Base-by-base conservation (phyloP, 805 yeast genomes). In the Isabelozyma rhagii region DNA sequence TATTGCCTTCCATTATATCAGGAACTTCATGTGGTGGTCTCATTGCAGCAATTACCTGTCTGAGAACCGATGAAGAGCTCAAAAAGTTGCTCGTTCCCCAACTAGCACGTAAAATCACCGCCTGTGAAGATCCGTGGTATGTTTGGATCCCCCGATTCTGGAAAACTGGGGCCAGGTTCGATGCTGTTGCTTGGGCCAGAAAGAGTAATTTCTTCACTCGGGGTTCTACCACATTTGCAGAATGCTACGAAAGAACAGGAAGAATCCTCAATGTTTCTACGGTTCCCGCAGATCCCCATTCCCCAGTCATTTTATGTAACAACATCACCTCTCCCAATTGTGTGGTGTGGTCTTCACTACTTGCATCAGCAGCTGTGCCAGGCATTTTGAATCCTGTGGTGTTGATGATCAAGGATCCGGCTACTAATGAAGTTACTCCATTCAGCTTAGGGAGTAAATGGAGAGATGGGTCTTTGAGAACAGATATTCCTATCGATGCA, bases 1-100 rank as follows among this genome's bases (percentile, higher is more conserved):
- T 80, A 45, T 67, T 87, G 46, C 96, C 96, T 1, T 73, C 74
- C 4, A 84, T 87, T 38, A 72, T 88, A 8, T 80, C 88, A 36
- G 96, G 96, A 1, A 87, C 94, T 0, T 83, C 89, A 0, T 93
- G 94, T 1, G 96, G 96, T 13, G 93, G 91, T 1, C 67, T 86
- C 10, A 81, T 87, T 11, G 92, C 94, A 0, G 88, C 91, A 0
- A 63, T 87, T 39, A 81, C 86, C 0, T 79, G 90, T 46, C 82
- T 89, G 0, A 69, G 92, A 48, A 83, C 89, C 0, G 79, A 85
- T 57, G 84, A 81, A 15, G 96, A 88, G 60, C 72, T 87, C 41
- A 63, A 67, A 29, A 66, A 76, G 47, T 59, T 85, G 38, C 60
- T 88, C 10, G 79, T 69, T 0, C 92, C 93, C 0, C 75, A 81